Percentiles rank a stretch among this genome's conserved stretches.
Evolutionary conservation across 345 rosid genomes (phyloP).

Genomic region (Arabidopsis thaliana): DNA sequence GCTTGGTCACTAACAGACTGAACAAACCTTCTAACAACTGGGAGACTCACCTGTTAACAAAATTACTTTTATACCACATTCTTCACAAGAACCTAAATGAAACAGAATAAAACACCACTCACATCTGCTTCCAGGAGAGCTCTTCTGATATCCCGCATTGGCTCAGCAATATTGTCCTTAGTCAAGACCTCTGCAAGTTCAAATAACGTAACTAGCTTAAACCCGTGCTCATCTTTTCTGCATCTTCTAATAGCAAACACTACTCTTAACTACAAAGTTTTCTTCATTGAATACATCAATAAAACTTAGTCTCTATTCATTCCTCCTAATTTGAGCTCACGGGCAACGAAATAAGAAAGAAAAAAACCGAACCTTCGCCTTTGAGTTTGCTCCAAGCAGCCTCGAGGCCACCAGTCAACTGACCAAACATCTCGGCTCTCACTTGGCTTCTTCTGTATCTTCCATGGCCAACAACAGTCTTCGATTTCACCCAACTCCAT

Average conservation of each 20-base stretch:
- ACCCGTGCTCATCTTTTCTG: neutral
- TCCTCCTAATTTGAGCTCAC: neutral
- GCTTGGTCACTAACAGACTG: conserved; percentile 90
- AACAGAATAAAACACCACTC: conserved; percentile 46
- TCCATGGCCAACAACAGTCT: conserved; percentile 44
- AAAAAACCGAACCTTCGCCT: conserved; percentile 75
- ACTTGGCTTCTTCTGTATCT: conserved; percentile 58
- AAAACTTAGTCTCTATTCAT: no score
- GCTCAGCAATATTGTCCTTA: conserved; percentile 90
- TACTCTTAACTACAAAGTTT: neutral
- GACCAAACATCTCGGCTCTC: conserved; percentile 96
- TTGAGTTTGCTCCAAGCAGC: conserved; percentile 97
- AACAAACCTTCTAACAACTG: conserved; percentile 94
- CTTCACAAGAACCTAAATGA: neutral
- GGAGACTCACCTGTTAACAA: conserved; percentile 86
- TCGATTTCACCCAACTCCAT: conserved; percentile 72
- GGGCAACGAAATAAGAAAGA: neutral
- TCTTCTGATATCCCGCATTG: conserved; percentile 97
- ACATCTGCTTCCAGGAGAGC: conserved; percentile 99
- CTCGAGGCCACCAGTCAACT: conserved; percentile 89
- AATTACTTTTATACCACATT: neutral
- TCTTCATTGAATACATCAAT: no score
- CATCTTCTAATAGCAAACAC: conserved; percentile 5
- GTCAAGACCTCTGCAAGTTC: conserved; percentile 78
- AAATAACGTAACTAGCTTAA: conserved; percentile 14